A percentile compares a stretch with the other conserved stretches of the same genome.
phyloP scores from a whole-genome alignment of 176 grass and related monocot species.

The Typha latifolia region DNA sequence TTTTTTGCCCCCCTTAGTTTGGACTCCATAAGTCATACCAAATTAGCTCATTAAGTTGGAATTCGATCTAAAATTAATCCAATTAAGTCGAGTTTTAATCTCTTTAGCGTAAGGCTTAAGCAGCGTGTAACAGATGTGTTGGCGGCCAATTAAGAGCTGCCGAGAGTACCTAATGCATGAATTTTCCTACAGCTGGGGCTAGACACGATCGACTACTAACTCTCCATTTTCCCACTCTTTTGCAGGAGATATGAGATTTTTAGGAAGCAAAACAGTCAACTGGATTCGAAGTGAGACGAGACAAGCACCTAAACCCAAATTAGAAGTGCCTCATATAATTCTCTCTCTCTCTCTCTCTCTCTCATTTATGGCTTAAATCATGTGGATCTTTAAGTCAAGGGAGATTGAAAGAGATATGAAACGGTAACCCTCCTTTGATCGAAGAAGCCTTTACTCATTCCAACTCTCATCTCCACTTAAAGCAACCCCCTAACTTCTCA shows the following conservation, averaged over 20 bases:
- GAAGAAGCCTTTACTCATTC: neutral
- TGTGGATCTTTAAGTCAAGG: conserved; percentile 22
- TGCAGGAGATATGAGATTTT: neutral
- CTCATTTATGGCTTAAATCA: conserved; percentile 2
- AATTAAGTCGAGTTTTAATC: too few species aligned
- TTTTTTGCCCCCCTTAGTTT: too few species aligned
- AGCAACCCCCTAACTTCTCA: conserved; percentile 9
- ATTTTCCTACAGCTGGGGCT: too few species aligned
- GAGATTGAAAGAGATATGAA: neutral
- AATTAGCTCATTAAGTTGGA: too few species aligned
- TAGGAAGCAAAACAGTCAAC: neutral
- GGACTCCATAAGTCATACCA: too few species aligned
- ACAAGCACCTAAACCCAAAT: neutral
- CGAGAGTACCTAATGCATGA: too few species aligned
- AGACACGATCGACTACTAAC: too few species aligned
- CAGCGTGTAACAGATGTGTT: too few species aligned
- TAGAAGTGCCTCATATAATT: neutral
- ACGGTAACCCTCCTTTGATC: neutral
- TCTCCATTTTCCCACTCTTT: too few species aligned
- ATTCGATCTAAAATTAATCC: too few species aligned
- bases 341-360: conserved; percentile 16
- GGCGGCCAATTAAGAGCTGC: too few species aligned
- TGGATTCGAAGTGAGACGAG: neutral
- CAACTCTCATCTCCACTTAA: conserved; percentile 22
- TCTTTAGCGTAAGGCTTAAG: too few species aligned